Percentiles rank a stretch among this genome's conserved stretches.
phyloP scores from a whole-genome alignment of 1,139 yeast species.

The Taiozyma sp. region DNA sequence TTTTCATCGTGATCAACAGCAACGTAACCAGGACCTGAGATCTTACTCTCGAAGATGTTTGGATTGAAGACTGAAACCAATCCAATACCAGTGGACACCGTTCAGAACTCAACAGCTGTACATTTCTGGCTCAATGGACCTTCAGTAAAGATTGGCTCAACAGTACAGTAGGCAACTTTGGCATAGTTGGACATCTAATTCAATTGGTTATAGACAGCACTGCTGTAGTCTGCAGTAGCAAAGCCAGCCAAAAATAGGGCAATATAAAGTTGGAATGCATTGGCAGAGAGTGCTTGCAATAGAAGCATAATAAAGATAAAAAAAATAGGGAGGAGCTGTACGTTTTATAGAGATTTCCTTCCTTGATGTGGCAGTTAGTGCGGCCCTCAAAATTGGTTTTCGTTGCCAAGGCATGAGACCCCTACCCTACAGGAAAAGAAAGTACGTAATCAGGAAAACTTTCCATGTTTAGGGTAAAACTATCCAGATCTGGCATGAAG shows the following conservation, averaged over 20 bases:
- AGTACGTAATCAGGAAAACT: not conserved
- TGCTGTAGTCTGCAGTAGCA: conserved; percentile 3
- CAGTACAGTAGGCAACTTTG: conserved; percentile 18
- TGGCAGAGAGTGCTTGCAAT: not conserved
- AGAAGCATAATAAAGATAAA: not conserved
- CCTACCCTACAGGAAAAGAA: not conserved
- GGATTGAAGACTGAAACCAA: too few relatives aligned
- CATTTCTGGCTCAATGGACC: too few relatives aligned
- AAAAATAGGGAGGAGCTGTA: not conserved
- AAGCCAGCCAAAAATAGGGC: not conserved
- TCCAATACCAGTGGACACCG: too few relatives aligned
- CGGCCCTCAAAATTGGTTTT: not conserved
- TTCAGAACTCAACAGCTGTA: too few relatives aligned
- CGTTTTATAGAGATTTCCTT: not conserved
- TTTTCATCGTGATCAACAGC: conserved; percentile 32
- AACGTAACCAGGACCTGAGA: conserved; percentile 34
- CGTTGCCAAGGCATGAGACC: not conserved
- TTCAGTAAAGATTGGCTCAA: conserved; percentile 8
- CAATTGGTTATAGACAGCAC: conserved; percentile 11
- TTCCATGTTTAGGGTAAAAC: not conserved
- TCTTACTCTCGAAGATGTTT: conserved; percentile 27
- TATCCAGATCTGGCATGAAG: not conserved
- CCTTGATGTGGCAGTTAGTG: not conserved
- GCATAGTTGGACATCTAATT: conserved; percentile 13
- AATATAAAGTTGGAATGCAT: not conserved